Percentiles rank a stretch among this genome's conserved stretches.
Conservation (phyloP, 176 grass and related monocot species). For the Aegilops longissima region DNA sequence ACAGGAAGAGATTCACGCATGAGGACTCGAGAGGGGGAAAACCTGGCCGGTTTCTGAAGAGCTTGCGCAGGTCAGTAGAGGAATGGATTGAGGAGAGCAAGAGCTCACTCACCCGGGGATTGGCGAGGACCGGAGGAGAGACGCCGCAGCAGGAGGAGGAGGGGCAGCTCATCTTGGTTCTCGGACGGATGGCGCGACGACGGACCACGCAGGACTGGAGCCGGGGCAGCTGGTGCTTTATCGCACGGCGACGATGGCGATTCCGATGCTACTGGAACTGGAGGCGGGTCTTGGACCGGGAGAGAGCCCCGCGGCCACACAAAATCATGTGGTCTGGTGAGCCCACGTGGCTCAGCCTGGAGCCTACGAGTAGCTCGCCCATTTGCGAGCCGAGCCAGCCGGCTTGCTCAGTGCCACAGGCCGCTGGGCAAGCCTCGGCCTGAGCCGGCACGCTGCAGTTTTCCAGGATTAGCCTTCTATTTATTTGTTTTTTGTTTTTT, state of each 20-base stretch:
- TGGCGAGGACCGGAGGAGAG: conserved; percentile 38
- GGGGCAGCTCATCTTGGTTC: conserved; percentile 21
- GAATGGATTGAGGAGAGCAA: neutral
- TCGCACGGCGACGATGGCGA: neutral
- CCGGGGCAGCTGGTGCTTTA: neutral
- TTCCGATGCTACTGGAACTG: neutral
- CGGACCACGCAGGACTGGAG: neutral
- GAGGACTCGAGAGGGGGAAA: neutral
- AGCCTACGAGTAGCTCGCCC: no score
- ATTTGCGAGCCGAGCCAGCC: no score
- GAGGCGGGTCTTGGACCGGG: neutral
- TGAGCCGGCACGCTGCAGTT: no score
- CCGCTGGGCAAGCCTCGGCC: no score
- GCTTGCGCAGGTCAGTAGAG: neutral
- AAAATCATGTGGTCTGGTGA: neutral
- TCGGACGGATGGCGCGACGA: neutral
- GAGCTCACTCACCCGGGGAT: conserved; percentile 11
- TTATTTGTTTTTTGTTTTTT: no score
- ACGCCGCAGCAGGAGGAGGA: conserved; percentile 17
- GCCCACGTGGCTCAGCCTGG: neutral
- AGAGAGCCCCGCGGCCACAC: conserved; percentile 17
- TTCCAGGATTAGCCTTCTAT: no score
- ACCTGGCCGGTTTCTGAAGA: neutral
- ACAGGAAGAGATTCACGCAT: neutral
- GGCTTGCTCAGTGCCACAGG: no score